Conservation (phyloP, 768 basidiomycete genomes). For the Amanita jacksonii region DNA sequence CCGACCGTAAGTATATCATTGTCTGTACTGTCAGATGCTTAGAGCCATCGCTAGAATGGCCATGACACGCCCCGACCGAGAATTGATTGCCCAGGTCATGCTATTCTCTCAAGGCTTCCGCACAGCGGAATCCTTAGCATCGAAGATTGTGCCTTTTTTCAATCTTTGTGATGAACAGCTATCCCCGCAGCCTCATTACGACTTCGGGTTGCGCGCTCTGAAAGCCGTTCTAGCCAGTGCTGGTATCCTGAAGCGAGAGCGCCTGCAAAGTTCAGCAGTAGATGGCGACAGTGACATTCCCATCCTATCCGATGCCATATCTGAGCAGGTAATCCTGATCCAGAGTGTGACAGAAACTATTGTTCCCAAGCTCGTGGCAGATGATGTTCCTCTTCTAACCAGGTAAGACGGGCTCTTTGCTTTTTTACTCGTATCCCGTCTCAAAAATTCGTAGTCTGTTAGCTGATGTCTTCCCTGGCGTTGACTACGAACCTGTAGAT, state of each 20-base stretch:
- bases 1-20: conserved; percentile 59
- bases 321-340: conserved; percentile 94
- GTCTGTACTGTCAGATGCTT: conserved; percentile 7
- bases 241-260: conserved; percentile 93
- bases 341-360: conserved; percentile 99
- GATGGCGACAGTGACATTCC: conserved; percentile 30
- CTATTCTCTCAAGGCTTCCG: conserved; percentile 99
- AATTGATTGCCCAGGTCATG: conserved; percentile 99
- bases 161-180: conserved; percentile 97
- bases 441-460: conserved; percentile 49
- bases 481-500: conserved; percentile 85
- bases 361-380: conserved; percentile 94
- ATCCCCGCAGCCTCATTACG: conserved; percentile 96
- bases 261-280: conserved; percentile 48
- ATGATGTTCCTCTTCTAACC: conserved; percentile 90
- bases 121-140: conserved; percentile 93
- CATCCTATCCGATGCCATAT: conserved; percentile 59
- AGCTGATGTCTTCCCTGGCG: conserved; percentile 95
- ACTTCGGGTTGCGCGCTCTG: conserved; percentile 95
- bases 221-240: conserved; percentile 96
- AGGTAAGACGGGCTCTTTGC: conserved; percentile 39
- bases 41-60: conserved; percentile 62
- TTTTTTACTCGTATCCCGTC: not conserved
- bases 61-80: conserved; percentile 97
- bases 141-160: conserved; percentile 99